Conservation (phyloP, 2,329 filamentous ascomycete genomes). For the Fusarium mangiferae region DNA sequence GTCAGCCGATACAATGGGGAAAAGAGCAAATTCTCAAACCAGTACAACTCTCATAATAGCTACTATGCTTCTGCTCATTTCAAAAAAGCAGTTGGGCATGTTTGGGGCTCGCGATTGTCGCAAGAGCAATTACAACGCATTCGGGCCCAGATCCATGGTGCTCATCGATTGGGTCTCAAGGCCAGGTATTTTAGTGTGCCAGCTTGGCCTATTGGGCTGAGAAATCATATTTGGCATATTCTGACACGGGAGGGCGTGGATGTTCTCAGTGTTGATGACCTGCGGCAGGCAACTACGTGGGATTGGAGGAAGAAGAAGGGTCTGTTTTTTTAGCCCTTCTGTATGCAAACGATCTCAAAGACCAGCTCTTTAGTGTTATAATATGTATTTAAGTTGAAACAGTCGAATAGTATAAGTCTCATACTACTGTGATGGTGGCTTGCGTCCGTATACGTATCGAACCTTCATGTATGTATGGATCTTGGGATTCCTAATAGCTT, state of each 20-base stretch:
- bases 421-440: neutral
- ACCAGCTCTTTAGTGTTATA: no score
- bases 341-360: neutral
- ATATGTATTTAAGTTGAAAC: no score
- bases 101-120: neutral
- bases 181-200: neutral
- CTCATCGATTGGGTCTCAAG: neutral
- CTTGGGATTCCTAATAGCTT: conserved; percentile 29
- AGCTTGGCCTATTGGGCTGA: neutral
- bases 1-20: neutral
- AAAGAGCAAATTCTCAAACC: neutral
- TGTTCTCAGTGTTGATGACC: neutral
- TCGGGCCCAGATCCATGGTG: neutral
- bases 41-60: neutral
- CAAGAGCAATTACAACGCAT: neutral
- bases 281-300: neutral
- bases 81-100: neutral
- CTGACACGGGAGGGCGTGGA: neutral
- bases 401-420: no score
- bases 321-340: neutral
- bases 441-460: conserved; percentile 35
- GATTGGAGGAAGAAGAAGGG: neutral
- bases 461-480: conserved; percentile 33
- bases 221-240: neutral
- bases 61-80: neutral